Evolutionary conservation across 257 asterid genomes (phyloP), one percentile per base, ranked within the genome.

Genomic region (Oldenlandia corymbosa): DNA sequence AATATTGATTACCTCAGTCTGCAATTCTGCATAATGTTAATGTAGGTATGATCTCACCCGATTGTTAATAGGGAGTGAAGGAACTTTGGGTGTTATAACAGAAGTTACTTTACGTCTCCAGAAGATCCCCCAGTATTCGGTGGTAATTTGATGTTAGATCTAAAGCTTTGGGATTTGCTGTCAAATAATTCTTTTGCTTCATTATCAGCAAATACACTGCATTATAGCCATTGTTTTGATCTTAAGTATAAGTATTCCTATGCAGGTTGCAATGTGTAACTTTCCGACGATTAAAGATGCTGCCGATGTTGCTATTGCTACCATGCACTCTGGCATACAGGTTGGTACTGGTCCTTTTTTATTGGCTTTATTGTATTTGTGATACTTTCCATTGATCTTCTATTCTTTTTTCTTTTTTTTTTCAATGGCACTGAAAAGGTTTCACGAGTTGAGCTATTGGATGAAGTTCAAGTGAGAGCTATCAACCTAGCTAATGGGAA

Each of bases 221-320:
- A 46, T 46, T 46, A 17, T 46, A 2, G 51, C 51, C 23, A n/a
- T n/a, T n/a, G n/a, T n/a, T n/a, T n/a, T n/a, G n/a, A n/a, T n/a
- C n/a, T n/a, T n/a, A n/a, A n/a, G n/a, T n/a, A n/a, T n/a, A n/a
- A n/a, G n/a, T n/a, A n/a, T n/a, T n/a, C n/a, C n/a, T n/a, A 45
- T 58, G 65, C 81, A 92, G 99, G 99, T 90, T 51, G 99, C 97
- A 28, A 83, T 90, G 95, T 93, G 99, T 46, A 89, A 89, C 88
- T 93, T 93, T 56, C 96, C 99, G 20, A 85, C 95, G 43, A 68
- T 93, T 60, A 93, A 90, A 79, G 97, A 89, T 79, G 99, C 97
- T 62, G 99, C 97, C 7, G 97, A 90, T 76, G 99, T 93, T 74
- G 97, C 99, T 64, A 93, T 90, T 73, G 90, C 83, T 53, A 84